Evolutionary conservation across 2,329 filamentous ascomycete genomes (phyloP).

Genomic region (Ophiocordyceps polyrhachis-furcata): DNA sequence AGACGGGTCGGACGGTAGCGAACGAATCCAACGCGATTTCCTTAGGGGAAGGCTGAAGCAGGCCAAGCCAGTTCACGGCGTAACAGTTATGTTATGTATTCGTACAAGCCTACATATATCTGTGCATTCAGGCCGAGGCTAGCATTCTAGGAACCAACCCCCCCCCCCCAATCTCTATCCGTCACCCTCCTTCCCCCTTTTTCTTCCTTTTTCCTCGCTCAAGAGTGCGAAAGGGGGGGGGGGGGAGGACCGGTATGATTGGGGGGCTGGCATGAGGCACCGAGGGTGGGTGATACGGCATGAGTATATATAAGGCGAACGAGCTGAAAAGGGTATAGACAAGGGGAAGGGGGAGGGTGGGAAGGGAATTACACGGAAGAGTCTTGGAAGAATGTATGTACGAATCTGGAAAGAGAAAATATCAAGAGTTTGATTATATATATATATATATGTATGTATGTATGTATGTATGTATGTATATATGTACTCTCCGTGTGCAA

Average conservation of each 20-base stretch:
- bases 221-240: constrained; percentile 1
- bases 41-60: too few relatives aligned
- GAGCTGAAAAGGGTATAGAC: not conserved
- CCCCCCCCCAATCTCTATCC: not conserved
- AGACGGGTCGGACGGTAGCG: not conserved
- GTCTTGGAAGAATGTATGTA: not conserved
- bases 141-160: not conserved
- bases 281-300: constrained; percentile 2
- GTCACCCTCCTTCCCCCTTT: not conserved
- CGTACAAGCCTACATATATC: not conserved
- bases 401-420: not conserved
- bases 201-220: not conserved
- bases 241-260: constrained; percentile 6
- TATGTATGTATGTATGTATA: too few relatives aligned
- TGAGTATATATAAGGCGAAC: constrained; percentile 1
- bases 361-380: not conserved
- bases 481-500: too few relatives aligned
- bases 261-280: constrained; percentile 1
- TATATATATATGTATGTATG: too few relatives aligned
- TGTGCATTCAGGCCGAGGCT: not conserved
- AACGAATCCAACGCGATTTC: not conserved
- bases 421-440: not conserved
- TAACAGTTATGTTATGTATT: not conserved
- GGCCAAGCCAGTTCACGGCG: too few relatives aligned
- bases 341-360: not conserved